A percentile compares a stretch with the other conserved stretches of the same genome.
phyloP scores from a whole-genome alignment of 2,329 filamentous ascomycete genomes.

The Fusarium guadeloupense region DNA sequence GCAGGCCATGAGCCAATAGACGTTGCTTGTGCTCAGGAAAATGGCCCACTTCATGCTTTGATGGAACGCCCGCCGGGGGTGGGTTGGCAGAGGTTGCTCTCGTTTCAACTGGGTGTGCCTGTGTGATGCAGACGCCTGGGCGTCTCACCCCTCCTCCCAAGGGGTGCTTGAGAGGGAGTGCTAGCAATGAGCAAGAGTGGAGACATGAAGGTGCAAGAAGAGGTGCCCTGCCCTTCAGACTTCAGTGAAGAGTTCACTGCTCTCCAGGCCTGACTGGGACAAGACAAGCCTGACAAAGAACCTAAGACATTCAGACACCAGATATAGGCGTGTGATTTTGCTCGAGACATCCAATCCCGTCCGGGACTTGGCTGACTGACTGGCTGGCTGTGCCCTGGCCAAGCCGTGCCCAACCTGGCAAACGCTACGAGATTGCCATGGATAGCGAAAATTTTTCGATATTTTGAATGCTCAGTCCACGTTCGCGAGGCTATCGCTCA shows the following conservation, averaged over 20 bases:
- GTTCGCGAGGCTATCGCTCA: constrained; percentile 30
- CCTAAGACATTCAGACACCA: constrained; percentile 40
- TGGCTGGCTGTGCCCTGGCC: constrained; percentile 20
- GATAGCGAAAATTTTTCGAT: constrained; percentile 31
- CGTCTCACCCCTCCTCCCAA: constrained; percentile 27
- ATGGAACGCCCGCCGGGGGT: constrained; percentile 33
- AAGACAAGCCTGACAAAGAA: constrained; percentile 19
- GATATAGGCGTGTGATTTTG: constrained; percentile 42
- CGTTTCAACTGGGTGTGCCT: constrained; percentile 30
- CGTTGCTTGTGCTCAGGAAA: constrained; percentile 30
- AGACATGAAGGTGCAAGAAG: constrained; percentile 22
- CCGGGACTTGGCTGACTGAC: constrained; percentile 14
- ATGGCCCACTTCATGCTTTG: constrained; percentile 21
- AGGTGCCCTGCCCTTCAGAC: constrained; percentile 12
- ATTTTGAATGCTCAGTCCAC: constrained; percentile 30
- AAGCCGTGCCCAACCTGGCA: constrained; percentile 12
- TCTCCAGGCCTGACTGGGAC: constrained; percentile 5
- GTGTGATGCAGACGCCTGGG: constrained; percentile 20
- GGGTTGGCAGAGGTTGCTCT: constrained; percentile 12
- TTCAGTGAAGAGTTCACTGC: constrained; percentile 15
- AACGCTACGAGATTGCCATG: constrained; percentile 32
- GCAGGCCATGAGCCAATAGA: constrained; percentile 27
- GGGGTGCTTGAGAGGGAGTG: constrained; percentile 30
- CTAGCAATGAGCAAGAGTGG: constrained; percentile 14
- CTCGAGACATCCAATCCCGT: constrained; percentile 29